Conservation (phyloP, 495 filamentous ascomycete species). For the Recurvomyces mirabilis region DNA sequence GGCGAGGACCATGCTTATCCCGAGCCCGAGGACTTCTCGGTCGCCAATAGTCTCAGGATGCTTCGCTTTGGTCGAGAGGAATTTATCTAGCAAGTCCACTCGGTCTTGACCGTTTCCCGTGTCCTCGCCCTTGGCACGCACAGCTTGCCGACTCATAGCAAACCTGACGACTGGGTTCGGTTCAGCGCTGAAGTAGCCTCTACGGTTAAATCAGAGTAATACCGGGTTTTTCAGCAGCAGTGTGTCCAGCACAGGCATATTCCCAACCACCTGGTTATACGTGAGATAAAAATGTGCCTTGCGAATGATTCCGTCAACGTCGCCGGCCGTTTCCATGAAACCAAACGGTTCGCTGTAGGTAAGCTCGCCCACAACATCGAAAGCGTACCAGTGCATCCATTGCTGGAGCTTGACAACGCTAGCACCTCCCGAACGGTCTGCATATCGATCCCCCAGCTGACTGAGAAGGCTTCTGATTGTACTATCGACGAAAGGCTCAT, state of each 20-base stretch:
- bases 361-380: too few relatives aligned
- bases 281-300: too few relatives aligned
- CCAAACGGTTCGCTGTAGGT: too few relatives aligned
- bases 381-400: too few relatives aligned
- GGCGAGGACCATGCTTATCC: conserved; percentile 9
- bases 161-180: not conserved
- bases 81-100: conserved; percentile 3
- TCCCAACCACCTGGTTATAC: too few relatives aligned
- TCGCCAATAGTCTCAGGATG: not conserved
- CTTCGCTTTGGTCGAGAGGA: conserved; percentile 1
- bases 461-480: conserved; percentile 38
- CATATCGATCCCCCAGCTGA: conserved; percentile 32
- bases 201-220: not conserved
- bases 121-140: not conserved
- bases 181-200: not conserved
- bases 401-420: conserved; percentile 22
- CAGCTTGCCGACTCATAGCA: not conserved
- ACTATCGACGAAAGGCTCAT: conserved; percentile 45
- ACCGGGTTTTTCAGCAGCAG: too few relatives aligned
- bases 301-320: too few relatives aligned
- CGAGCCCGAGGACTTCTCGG: conserved; percentile 14
- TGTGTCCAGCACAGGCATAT: too few relatives aligned
- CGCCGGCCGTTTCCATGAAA: too few relatives aligned
- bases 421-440: conserved; percentile 34
- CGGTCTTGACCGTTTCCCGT: not conserved